A percentile compares a stretch with the other conserved stretches of the same genome.
Evolutionary conservation across 2,329 filamentous ascomycete species (phyloP).

Genomic region (Cylindrodendrum hubeiense): DNA sequence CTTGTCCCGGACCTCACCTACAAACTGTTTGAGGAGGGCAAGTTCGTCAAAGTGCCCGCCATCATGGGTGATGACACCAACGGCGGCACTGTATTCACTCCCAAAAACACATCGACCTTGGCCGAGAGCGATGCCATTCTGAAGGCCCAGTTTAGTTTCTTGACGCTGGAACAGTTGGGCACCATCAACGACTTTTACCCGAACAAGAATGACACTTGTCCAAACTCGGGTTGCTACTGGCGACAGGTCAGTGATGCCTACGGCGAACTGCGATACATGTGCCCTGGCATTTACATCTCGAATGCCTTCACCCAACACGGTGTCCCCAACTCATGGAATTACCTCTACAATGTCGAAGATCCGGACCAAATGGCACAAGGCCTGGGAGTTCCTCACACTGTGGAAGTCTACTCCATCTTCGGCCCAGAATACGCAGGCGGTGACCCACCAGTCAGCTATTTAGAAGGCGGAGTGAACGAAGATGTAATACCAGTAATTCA

Average conservation of each 20-base stretch:
- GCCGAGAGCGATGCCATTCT: constrained; percentile 50
- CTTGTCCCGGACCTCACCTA: constrained; percentile 65
- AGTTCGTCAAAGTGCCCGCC: constrained; percentile 66
- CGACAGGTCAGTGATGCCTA: constrained; percentile 52
- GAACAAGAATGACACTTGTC: constrained; percentile 50
- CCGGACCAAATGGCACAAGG: constrained; percentile 64
- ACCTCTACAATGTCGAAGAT: constrained; percentile 77
- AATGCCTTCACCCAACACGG: constrained; percentile 46
- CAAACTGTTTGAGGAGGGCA: constrained; percentile 58
- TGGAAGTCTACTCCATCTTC: constrained; percentile 76
- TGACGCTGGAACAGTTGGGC: constrained; percentile 47
- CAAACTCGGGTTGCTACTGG: constrained; percentile 51
- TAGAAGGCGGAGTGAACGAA: constrained; percentile 63
- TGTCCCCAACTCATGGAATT: constrained; percentile 69
- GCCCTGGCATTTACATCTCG: constrained; percentile 49
- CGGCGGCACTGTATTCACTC: constrained; percentile 53
- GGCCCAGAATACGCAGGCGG: constrained; percentile 66
- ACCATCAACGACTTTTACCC: constrained; percentile 52
- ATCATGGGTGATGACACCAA: constrained; percentile 59
- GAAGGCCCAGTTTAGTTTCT: constrained; percentile 49
- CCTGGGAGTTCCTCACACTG: constrained; percentile 74
- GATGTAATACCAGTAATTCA: constrained; percentile 72
- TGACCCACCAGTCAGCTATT: constrained; percentile 68
- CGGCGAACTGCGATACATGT: constrained; percentile 52
- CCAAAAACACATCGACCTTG: constrained; percentile 47